These are phyloP conservation scores for Zygoascus biomembranicola DNA, from an alignment of 805 yeast genomes.

Conservation along the genomic window DNA sequence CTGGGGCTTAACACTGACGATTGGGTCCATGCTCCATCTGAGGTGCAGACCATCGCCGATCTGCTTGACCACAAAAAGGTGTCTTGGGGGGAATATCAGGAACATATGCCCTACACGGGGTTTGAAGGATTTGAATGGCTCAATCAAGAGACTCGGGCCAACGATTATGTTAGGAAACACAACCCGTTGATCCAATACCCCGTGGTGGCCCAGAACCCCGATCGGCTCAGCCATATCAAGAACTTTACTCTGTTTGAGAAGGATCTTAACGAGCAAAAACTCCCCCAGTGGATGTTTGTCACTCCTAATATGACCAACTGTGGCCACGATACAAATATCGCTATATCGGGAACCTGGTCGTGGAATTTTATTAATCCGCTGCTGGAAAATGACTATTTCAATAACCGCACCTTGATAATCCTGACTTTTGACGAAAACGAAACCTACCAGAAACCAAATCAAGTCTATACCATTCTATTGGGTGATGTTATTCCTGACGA, in stretches of 20 bases:
- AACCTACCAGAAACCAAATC: constrained; percentile 37
- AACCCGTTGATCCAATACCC: constrained; percentile 41
- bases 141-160: constrained; percentile 35
- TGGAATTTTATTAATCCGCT: constrained; percentile 38
- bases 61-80: constrained; percentile 38
- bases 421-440: constrained; percentile 46
- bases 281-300: constrained; percentile 47
- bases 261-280: constrained; percentile 33
- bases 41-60: constrained; percentile 42
- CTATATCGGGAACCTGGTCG: constrained; percentile 40
- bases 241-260: constrained; percentile 38
- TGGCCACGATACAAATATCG: constrained; percentile 43
- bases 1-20: constrained; percentile 40
- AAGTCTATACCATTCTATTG: constrained; percentile 37
- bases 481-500: constrained; percentile 34
- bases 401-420: constrained; percentile 35
- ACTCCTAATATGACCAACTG: constrained; percentile 49
- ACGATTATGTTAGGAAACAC: constrained; percentile 46
- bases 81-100: constrained; percentile 49
- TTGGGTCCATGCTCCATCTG: constrained; percentile 37
- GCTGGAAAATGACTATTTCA: constrained; percentile 39
- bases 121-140: constrained; percentile 40
- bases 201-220: constrained; percentile 29
- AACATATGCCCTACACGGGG: constrained; percentile 46
- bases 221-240: constrained; percentile 38